Percentiles rank a stretch among this genome's conserved stretches.
Evolutionary conservation across 306 rosid species (phyloP).

Genomic region (Quercus engelmannii): DNA sequence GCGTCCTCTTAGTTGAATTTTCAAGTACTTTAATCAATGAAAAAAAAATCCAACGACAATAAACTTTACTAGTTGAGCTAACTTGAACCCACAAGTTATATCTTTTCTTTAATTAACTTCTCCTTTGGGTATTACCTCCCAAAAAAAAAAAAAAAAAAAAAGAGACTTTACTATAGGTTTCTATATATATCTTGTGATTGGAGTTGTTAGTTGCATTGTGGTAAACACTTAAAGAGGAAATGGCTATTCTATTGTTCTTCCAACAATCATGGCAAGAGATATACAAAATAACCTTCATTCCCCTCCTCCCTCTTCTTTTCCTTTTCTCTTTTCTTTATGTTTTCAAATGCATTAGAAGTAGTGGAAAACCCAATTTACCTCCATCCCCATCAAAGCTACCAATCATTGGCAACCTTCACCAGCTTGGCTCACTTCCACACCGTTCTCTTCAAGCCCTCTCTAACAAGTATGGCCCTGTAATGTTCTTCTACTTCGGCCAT

Average conservation of each 20-base stretch:
- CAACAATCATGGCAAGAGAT: not conserved
- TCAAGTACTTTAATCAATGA: no score
- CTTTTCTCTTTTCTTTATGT: not conserved
- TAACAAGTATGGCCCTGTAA: conserved; percentile 1
- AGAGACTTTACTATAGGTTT: no score
- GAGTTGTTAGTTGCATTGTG: no score
- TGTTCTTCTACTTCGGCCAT: conserved; percentile 7
- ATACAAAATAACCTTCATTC: not conserved
- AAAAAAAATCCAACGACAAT: no score
- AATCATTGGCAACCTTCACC: conserved; percentile 24
- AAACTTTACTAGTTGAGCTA: no score
- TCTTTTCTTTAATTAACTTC: no score
- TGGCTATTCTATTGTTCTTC: not conserved
- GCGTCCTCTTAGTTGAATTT: no score
- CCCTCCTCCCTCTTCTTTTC: not conserved
- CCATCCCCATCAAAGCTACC: conserved; percentile 21
- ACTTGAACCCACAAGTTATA: no score
- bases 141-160: no score
- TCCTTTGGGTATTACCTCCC: fast-evolving
- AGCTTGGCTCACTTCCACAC: conserved; percentile 15
- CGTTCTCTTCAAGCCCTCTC: conserved; percentile 21
- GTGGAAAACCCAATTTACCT: not conserved
- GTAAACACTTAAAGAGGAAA: not conserved
- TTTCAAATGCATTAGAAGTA: not conserved
- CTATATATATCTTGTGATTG: not conserved